phyloP scores from a whole-genome alignment of 2,329 filamentous ascomycete species.

The Pyrenophora graminea region DNA sequence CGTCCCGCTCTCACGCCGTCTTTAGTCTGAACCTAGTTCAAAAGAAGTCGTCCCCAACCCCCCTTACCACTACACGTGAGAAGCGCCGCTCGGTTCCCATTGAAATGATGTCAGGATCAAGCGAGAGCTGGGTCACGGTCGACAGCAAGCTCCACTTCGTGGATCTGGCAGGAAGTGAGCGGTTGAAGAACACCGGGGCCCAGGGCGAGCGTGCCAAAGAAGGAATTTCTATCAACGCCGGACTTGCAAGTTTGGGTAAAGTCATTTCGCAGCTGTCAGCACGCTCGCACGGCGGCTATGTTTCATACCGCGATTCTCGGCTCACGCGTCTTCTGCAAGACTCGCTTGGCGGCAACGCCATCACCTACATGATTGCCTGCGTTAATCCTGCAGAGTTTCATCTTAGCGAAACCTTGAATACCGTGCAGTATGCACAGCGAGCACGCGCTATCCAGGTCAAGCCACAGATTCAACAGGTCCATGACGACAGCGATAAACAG shows the following conservation, averaged over 20 bases:
- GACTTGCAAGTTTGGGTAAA: constrained; percentile 91
- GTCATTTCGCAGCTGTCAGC: constrained; percentile 98
- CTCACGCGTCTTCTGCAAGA: constrained; percentile 94
- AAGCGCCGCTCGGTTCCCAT: constrained; percentile 87
- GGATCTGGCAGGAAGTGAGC: constrained; percentile 93
- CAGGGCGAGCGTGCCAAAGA: constrained; percentile 93
- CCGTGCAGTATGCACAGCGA: constrained; percentile 91
- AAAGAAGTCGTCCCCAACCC: constrained; percentile 65
- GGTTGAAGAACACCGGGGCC: constrained; percentile 94
- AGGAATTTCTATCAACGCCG: constrained; percentile 97
- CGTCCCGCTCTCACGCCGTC: constrained; percentile 94
- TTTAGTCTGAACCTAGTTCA: constrained; percentile 94
- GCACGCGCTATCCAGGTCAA: constrained; percentile 97
- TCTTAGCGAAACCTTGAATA: constrained; percentile 95
- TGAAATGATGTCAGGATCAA: constrained; percentile 69
- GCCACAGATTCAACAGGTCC: constrained; percentile 87
- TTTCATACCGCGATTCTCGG: constrained; percentile 98
- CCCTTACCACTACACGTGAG: constrained; percentile 62
- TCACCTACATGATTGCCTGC: constrained; percentile 99
- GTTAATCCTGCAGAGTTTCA: constrained; percentile 97
- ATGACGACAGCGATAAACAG: constrained; percentile 91
- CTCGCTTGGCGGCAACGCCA: constrained; percentile 93
- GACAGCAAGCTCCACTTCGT: constrained; percentile 99
- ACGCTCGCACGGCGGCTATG: constrained; percentile 81
- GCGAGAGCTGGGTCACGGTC: constrained; percentile 73